Conservation (phyloP, 2,329 filamentous ascomycete species). For the Escovopsis sp. region DNA sequence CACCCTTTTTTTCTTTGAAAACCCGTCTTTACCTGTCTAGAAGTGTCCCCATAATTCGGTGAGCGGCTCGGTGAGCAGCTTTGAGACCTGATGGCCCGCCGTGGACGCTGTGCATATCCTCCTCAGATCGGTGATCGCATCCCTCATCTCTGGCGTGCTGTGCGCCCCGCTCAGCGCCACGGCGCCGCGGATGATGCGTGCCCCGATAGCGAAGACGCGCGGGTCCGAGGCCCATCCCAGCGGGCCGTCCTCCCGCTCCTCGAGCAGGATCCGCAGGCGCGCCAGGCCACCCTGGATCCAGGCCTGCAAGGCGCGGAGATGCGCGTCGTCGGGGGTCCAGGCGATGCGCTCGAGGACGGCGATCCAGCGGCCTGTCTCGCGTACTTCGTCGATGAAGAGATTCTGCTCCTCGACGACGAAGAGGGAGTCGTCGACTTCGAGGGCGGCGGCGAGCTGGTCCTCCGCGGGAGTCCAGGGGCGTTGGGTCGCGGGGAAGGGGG, state of each 20-base stretch:
- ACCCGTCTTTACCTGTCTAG: not conserved
- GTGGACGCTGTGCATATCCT: constrained; percentile 1
- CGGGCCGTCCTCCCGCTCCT: constrained; percentile 39
- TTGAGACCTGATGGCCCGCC: constrained; percentile 12
- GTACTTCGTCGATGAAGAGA: constrained; percentile 71
- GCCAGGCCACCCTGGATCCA: constrained; percentile 29
- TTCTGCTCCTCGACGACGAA: constrained; percentile 91
- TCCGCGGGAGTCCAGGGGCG: constrained; percentile 14
- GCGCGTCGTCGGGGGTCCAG: constrained; percentile 7
- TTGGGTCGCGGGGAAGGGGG: too few species aligned
- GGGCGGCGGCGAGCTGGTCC: constrained; percentile 26
- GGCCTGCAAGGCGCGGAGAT: constrained; percentile 13
- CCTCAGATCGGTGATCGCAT: constrained; percentile 4
- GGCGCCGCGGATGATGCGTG: constrained; percentile 27
- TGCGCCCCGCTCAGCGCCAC: constrained; percentile 16
- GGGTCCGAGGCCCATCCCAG: constrained; percentile 59
- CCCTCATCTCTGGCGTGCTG: constrained; percentile 4
- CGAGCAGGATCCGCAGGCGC: constrained; percentile 31
- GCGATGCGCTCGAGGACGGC: constrained; percentile 24
- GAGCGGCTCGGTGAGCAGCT: constrained; percentile 11
- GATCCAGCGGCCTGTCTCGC: constrained; percentile 58
- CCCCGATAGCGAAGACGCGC: constrained; percentile 48
- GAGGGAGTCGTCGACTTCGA: constrained; percentile 48
- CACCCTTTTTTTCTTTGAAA: not conserved
- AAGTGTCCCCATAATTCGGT: not conserved